Evolutionary conservation across 2,329 filamentous ascomycete species (phyloP).

Genomic region (Phaeoacremonium minimum): DNA sequence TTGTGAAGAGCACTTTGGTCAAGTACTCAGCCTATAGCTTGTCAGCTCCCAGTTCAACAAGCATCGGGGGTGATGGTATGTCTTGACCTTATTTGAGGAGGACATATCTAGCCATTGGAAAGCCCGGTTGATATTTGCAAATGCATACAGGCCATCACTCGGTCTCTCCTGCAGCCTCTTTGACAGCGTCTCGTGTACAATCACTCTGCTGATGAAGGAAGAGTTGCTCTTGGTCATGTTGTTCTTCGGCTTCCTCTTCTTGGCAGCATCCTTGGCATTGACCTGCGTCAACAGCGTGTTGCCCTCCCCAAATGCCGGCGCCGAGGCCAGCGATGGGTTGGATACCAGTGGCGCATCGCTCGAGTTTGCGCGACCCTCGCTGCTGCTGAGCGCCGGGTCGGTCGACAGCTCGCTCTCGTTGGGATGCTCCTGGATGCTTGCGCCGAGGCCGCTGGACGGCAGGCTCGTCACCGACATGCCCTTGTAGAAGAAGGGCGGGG

Average conservation of each 20-base stretch:
- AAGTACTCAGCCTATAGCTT: constrained; percentile 70
- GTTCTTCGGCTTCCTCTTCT: constrained; percentile 92
- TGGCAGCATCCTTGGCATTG: constrained; percentile 67
- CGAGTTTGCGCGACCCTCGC: constrained; percentile 49
- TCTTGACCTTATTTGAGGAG: constrained; percentile 58
- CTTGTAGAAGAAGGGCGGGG: constrained; percentile 50
- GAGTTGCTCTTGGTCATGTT: constrained; percentile 99
- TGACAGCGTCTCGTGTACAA: constrained; percentile 75
- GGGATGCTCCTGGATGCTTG: constrained; percentile 58
- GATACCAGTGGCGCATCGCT: constrained; percentile 42
- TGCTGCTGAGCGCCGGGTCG: constrained; percentile 55
- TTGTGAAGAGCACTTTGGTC: constrained; percentile 95
- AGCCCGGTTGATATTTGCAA: constrained; percentile 92
- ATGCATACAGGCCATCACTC: constrained; percentile 77
- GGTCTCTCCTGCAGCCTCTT: constrained; percentile 79
- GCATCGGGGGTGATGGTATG: no score
- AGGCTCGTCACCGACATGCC: constrained; percentile 47
- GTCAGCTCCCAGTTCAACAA: no score
- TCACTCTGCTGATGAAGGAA: constrained; percentile 95
- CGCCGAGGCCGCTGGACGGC: constrained; percentile 29
- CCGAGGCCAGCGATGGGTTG: constrained; percentile 31
- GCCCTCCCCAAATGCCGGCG: constrained; percentile 78
- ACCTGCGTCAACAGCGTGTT: constrained; percentile 67
- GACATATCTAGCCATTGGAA: constrained; percentile 95
- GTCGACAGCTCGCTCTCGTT: constrained; percentile 56